Percentiles rank a stretch among this genome's conserved stretches.
phyloP scores from a whole-genome alignment of 2,329 filamentous ascomycete genomes.

The Colletotrichum lupini region DNA sequence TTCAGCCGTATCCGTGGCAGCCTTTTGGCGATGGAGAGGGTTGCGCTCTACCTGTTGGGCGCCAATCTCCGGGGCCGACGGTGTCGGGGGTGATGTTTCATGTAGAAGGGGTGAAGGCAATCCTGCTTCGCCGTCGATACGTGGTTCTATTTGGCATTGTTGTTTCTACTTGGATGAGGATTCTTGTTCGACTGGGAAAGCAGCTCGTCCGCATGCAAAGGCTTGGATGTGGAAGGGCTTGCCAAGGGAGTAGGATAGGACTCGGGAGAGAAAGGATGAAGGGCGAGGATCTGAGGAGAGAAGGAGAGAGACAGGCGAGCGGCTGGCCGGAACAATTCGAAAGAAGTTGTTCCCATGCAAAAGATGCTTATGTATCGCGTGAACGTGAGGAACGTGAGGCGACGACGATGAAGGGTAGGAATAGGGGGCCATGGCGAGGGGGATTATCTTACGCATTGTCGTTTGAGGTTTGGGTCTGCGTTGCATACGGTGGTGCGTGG shows the following conservation, averaged over 20 bases:
- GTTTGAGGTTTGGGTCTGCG: background rate
- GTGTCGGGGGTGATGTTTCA: slow-evolving; percentile 15
- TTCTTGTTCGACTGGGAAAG: slow-evolving; percentile 16
- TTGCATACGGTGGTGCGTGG: slow-evolving; percentile 18
- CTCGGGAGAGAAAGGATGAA: background rate
- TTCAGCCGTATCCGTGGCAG: slow-evolving; percentile 8
- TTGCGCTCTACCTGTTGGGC: background rate
- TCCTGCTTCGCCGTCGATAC: slow-evolving; percentile 8
- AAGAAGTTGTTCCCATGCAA: slow-evolving; percentile 9
- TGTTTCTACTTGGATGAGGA: slow-evolving; percentile 27
- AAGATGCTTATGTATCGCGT: background rate
- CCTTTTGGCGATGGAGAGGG: slow-evolving; percentile 2
- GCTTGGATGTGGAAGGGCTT: background rate
- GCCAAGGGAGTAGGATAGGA: background rate
- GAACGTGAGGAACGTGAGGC: background rate
- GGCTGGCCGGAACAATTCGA: slow-evolving; percentile 7
- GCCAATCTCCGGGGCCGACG: background rate
- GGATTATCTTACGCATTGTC: background rate
- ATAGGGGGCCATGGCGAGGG: background rate
- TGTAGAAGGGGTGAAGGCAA: slow-evolving; percentile 8
- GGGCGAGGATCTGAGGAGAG: background rate
- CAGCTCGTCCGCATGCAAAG: background rate
- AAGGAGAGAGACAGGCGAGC: background rate
- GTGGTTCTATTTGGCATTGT: slow-evolving; percentile 29
- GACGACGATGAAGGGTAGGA: background rate